Percentiles rank a stretch among this genome's conserved stretches.
phyloP scores from a whole-genome alignment of 805 yeast genomes.

The Candida mattraensis region DNA sequence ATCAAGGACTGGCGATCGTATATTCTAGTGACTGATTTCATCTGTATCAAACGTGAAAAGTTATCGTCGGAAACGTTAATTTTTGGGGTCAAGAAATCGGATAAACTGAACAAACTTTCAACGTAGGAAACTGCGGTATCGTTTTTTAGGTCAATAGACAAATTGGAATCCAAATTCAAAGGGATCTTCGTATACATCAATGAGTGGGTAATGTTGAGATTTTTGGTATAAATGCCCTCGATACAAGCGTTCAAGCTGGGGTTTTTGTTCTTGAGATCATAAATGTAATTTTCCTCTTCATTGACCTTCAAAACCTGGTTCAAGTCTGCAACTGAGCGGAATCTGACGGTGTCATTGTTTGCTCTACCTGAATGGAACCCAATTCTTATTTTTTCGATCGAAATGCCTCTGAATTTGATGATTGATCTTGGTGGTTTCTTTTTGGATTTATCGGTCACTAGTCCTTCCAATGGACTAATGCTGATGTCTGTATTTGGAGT shows the following conservation, averaged over 20 bases:
- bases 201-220: conserved; percentile 22
- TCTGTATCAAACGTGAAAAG: conserved; percentile 29
- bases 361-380: conserved; percentile 14
- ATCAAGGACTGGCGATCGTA: conserved; percentile 25
- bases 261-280: conserved; percentile 20
- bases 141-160: conserved; percentile 24
- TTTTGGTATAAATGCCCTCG: conserved; percentile 23
- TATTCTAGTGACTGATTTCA: conserved; percentile 28
- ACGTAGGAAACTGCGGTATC: conserved; percentile 31
- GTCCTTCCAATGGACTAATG: conserved; percentile 11
- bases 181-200: conserved; percentile 30
- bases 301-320: conserved; percentile 20
- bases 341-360: conserved; percentile 3
- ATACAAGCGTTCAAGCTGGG: conserved; percentile 20
- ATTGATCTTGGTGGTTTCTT: conserved; percentile 5
- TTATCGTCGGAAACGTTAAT: conserved; percentile 14
- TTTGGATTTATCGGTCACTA: conserved; percentile 2
- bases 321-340: conserved; percentile 23
- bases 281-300: conserved; percentile 28
- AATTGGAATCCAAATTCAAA: conserved; percentile 14
- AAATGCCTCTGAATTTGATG: conserved; percentile 9
- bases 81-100: conserved; percentile 16
- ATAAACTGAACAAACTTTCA: conserved; percentile 25
- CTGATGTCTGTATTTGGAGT: conserved; percentile 11
- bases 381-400: conserved; percentile 17